phyloP scores from a whole-genome alignment of 2,329 filamentous ascomycete genomes.

The Plenodomus tracheiphilus region DNA sequence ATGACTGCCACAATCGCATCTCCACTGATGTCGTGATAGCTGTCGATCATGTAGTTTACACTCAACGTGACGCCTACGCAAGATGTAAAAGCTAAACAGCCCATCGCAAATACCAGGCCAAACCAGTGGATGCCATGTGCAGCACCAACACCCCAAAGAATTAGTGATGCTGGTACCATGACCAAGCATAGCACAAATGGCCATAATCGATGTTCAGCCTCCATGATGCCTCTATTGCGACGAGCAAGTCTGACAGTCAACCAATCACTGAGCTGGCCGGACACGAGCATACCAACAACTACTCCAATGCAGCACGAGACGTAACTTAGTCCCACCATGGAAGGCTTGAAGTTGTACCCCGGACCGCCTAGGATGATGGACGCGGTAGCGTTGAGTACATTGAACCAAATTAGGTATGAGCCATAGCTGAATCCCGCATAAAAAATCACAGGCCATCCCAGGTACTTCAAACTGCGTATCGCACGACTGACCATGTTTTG shows the following conservation, averaged over 20 bases:
- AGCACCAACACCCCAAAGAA: slow-evolving; percentile 58
- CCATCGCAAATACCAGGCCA: slow-evolving; percentile 55
- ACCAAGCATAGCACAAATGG: slow-evolving; percentile 46
- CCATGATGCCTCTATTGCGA: slow-evolving; percentile 44
- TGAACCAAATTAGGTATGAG: slow-evolving; percentile 33
- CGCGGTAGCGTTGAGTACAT: slow-evolving; percentile 32
- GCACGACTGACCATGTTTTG: slow-evolving; percentile 22
- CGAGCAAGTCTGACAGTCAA: slow-evolving; percentile 39
- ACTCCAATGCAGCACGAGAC: slow-evolving; percentile 27
- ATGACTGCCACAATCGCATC: slow-evolving; percentile 58
- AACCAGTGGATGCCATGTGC: slow-evolving; percentile 55
- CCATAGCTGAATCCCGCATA: slow-evolving; percentile 32
- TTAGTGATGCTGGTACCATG: slow-evolving; percentile 49
- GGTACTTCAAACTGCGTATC: slow-evolving; percentile 27
- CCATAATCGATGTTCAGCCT: slow-evolving; percentile 48
- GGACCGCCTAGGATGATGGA: slow-evolving; percentile 27
- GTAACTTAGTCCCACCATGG: slow-evolving; percentile 27
- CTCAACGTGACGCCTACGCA: slow-evolving; percentile 48
- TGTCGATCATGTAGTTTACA: slow-evolving; percentile 54
- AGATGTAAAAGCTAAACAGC: slow-evolving; percentile 29
- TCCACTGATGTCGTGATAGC: slow-evolving; percentile 53
- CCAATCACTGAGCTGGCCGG: slow-evolving; percentile 28
- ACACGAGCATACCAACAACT: slow-evolving; percentile 18
- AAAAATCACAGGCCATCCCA: slow-evolving; percentile 43
- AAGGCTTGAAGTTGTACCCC: slow-evolving; percentile 27